Percentiles rank a stretch among this genome's conserved stretches.
Conservation (phyloP, 371 early-diverging fungal genomes). For the Mucor ambiguus region DNA sequence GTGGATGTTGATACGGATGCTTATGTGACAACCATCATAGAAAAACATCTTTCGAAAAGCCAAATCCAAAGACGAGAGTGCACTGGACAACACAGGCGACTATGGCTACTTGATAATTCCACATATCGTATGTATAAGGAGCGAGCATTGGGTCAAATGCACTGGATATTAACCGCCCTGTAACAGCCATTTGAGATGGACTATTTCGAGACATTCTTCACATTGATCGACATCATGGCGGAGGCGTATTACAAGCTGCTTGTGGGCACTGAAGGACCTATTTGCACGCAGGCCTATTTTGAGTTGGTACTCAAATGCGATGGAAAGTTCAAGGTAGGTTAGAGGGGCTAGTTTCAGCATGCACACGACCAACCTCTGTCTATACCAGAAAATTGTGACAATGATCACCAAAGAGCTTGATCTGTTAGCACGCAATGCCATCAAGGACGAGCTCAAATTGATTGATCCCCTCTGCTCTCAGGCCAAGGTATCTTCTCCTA, state of each 20-base stretch:
- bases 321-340: constrained; percentile 51
- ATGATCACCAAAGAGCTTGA: constrained; percentile 61
- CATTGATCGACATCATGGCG: constrained; percentile 50
- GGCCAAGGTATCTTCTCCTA: constrained; percentile 39
- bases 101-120: constrained; percentile 50
- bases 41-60: constrained; percentile 63
- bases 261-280: constrained; percentile 35
- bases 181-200: constrained; percentile 59
- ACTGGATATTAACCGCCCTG: neutral
- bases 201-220: constrained; percentile 58
- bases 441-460: constrained; percentile 54
- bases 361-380: neutral
- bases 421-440: constrained; percentile 51
- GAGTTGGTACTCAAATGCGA: constrained; percentile 63
- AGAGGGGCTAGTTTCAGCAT: neutral
- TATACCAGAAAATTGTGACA: constrained; percentile 50
- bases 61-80: constrained; percentile 46
- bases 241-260: constrained; percentile 54
- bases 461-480: constrained; percentile 52
- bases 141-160: neutral
- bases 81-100: constrained; percentile 40
- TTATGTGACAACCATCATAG: constrained; percentile 13
- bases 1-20: neutral
- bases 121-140: constrained; percentile 43
- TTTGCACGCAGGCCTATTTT: constrained; percentile 50